Conservation (phyloP, 2,329 filamentous ascomycete genomes). For the Moelleriella libera region DNA sequence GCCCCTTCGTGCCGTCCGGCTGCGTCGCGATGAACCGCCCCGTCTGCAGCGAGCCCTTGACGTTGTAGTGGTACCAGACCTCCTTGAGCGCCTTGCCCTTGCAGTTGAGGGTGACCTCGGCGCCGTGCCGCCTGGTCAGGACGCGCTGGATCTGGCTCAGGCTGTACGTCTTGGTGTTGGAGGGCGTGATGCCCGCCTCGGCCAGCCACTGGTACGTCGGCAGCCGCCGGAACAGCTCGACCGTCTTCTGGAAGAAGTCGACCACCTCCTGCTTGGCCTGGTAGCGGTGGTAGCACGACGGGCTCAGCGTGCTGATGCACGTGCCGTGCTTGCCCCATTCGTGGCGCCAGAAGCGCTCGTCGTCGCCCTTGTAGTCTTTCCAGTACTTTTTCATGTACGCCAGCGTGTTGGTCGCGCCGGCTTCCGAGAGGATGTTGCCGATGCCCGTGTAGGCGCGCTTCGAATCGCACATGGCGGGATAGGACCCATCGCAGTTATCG, state of each 20-base stretch:
- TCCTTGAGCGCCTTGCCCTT: conserved; percentile 30
- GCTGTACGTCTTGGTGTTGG: conserved; percentile 41
- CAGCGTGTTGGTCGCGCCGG: conserved; percentile 37
- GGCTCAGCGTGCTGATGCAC: conserved; percentile 55
- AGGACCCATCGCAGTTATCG: conserved; percentile 56
- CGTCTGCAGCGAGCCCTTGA: conserved; percentile 39
- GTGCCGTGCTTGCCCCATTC: conserved; percentile 64
- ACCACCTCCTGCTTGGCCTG: conserved; percentile 47
- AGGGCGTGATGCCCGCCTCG: conserved; percentile 44
- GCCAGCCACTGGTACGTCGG: conserved; percentile 50
- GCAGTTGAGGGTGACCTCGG: conserved; percentile 44
- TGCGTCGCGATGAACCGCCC: conserved; percentile 44
- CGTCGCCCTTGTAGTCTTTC: conserved; percentile 52
- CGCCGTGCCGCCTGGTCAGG: conserved; percentile 36
- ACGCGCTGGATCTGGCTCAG: conserved; percentile 42
- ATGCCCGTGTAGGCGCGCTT: conserved; percentile 51
- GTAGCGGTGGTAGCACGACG: conserved; percentile 51
- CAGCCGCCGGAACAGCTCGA: conserved; percentile 51
- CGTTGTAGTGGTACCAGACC: conserved; percentile 52
- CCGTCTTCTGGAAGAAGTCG: conserved; percentile 53
- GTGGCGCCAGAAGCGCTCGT: conserved; percentile 57
- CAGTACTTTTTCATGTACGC: conserved; percentile 57
- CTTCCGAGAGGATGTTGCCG: conserved; percentile 42
- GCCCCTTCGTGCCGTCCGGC: conserved; percentile 41
- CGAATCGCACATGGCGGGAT: conserved; percentile 50